These are phyloP conservation scores for Polychytrium aggregatum DNA, from an alignment of 192 early-diverging fungal species.

Conservation along the genomic window DNA sequence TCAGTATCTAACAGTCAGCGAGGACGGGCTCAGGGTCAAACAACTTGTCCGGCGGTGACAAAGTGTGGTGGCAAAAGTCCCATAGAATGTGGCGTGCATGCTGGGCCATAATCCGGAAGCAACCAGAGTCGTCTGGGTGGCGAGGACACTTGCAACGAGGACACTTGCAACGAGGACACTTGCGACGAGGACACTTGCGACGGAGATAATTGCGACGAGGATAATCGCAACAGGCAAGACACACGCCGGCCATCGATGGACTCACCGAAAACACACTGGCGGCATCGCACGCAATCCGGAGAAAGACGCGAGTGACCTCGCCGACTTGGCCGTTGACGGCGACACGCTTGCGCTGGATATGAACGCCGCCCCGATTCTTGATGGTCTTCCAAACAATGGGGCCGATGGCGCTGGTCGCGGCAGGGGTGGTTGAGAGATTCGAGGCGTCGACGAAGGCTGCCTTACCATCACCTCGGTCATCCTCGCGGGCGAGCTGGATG, in stretches of 20 bases:
- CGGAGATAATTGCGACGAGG: too few species aligned
- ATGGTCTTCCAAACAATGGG: constrained; percentile 28
- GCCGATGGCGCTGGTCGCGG: neutral
- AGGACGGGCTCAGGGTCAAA: too few species aligned
- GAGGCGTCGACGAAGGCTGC: neutral
- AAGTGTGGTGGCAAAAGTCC: constrained; percentile 9
- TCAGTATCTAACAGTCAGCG: too few species aligned
- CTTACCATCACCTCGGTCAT: neutral
- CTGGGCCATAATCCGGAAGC: too few species aligned
- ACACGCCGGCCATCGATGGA: neutral
- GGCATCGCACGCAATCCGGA: constrained; percentile 28
- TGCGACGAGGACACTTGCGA: too few species aligned
- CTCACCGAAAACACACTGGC: constrained; percentile 29
- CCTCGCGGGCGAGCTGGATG: constrained; percentile 13
- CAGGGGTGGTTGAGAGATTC: neutral
- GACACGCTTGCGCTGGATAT: constrained; percentile 24
- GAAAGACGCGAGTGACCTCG: constrained; percentile 18
- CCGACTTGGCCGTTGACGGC: constrained; percentile 10
- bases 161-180: too few species aligned
- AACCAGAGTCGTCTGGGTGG: too few species aligned
- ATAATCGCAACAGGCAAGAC: neutral
- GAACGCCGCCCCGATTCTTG: constrained; percentile 21
- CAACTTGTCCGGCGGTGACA: too few species aligned
- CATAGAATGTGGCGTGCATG: neutral
- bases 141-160: too few species aligned